Evolutionary conservation across 2,329 filamentous ascomycete species (phyloP).

Genomic region (Fusarium penzigii): DNA sequence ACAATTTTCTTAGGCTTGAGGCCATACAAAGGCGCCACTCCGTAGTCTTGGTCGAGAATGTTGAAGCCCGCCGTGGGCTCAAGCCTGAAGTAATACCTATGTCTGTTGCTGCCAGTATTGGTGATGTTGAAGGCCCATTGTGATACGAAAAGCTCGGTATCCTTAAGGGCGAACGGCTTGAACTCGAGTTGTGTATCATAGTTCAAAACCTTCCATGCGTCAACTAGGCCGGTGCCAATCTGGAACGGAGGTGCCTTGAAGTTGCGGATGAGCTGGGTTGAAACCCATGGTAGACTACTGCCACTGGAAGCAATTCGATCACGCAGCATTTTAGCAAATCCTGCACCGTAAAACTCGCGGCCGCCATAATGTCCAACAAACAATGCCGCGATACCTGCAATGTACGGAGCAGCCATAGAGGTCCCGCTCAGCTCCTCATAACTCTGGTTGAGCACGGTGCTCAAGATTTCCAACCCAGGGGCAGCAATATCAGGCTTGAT

Average conservation of each 20-base stretch:
- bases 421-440: slow-evolving; percentile 54
- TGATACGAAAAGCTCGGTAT: slow-evolving; percentile 45
- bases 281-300: slow-evolving; percentile 33
- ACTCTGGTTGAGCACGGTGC: slow-evolving; percentile 44
- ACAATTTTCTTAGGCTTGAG: slow-evolving; percentile 31
- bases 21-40: slow-evolving; percentile 29
- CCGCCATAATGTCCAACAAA: slow-evolving; percentile 46
- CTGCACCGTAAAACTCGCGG: slow-evolving; percentile 38
- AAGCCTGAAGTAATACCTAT: slow-evolving; percentile 43
- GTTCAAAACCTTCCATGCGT: slow-evolving; percentile 46
- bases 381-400: slow-evolving; percentile 52
- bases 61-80: slow-evolving; percentile 44
- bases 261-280: slow-evolving; percentile 20
- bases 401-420: slow-evolving; percentile 57
- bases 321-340: slow-evolving; percentile 34
- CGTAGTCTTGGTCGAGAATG: slow-evolving; percentile 32
- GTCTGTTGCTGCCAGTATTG: slow-evolving; percentile 42
- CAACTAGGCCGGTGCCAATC: slow-evolving; percentile 49
- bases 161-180: slow-evolving; percentile 49
- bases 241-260: slow-evolving; percentile 38
- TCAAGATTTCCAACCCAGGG: slow-evolving; percentile 51
- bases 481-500: slow-evolving; percentile 53
- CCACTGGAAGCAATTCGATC: slow-evolving; percentile 39
- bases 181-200: slow-evolving; percentile 40
- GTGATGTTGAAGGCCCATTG: slow-evolving; percentile 41